A percentile compares a stretch with the other conserved stretches of the same genome.
Evolutionary conservation across 768 basidiomycete species (phyloP).

Genomic region (Mycena floridula): DNA sequence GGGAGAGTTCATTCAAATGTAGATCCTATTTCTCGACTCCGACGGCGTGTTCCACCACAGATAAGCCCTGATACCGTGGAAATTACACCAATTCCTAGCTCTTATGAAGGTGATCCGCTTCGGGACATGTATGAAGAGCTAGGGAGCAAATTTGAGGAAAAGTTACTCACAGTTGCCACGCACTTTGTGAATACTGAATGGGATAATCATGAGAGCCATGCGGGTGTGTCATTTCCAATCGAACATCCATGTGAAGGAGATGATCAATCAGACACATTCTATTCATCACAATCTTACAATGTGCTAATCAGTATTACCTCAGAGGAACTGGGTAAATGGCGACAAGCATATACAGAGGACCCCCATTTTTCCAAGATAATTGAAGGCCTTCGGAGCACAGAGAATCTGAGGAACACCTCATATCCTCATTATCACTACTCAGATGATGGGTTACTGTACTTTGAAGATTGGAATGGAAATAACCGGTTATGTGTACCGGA

Average conservation of each 20-base stretch:
- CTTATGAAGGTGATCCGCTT: neutral
- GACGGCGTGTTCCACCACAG: conserved; percentile 1
- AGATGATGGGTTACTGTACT: conserved; percentile 1
- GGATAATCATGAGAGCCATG: no score
- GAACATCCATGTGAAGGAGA: neutral
- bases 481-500: conserved; percentile 23
- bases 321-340: neutral
- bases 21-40: conserved; percentile 3
- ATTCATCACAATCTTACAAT: neutral
- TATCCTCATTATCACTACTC: neutral
- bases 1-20: no score
- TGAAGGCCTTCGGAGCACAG: neutral
- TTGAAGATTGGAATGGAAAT: conserved; percentile 3
- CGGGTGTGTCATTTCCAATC: neutral
- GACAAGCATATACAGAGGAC: neutral
- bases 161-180: neutral
- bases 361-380: neutral
- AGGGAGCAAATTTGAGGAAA: neutral
- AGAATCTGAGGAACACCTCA: neutral
- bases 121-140: neutral
- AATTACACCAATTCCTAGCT: neutral
- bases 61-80: neutral
- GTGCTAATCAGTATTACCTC: neutral
- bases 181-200: neutral
- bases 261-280: neutral